A percentile compares a stretch with the other conserved stretches of the same genome.
Evolutionary conservation across 106 monocot genomes (phyloP).

Genomic region (Phalaenopsis equestris): DNA sequence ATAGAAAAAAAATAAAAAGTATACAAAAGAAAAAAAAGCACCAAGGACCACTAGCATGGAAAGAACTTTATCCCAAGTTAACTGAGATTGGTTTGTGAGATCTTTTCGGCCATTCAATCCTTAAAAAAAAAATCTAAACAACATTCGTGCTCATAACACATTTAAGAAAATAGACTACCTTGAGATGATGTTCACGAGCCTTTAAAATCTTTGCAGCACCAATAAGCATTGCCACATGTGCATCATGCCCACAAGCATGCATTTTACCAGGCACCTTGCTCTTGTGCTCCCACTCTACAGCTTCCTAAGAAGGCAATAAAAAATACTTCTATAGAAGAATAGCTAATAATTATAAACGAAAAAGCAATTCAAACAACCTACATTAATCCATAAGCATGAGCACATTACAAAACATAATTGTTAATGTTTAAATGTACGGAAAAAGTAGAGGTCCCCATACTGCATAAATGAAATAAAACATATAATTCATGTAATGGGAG

Average conservation of each 20-base stretch:
- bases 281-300: conserved; percentile 56
- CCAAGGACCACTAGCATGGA: background rate
- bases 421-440: no score
- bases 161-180: conserved; percentile 29
- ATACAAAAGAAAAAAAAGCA: background rate
- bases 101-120: background rate
- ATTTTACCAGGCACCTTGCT: conserved; percentile 57
- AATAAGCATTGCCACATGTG: conserved; percentile 64
- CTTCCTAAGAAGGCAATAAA: conserved; percentile 26
- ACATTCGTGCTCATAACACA: background rate
- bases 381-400: background rate
- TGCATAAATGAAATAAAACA: no score
- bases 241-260: conserved; percentile 83
- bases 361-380: background rate
- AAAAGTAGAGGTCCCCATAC: no score
- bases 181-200: conserved; percentile 30
- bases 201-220: conserved; percentile 62
- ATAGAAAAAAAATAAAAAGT: background rate
- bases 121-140: background rate
- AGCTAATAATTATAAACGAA: background rate
- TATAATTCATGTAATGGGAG: background rate
- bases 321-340: background rate
- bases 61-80: background rate
- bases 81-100: background rate
- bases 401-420: background rate